phyloP scores from a whole-genome alignment of 345 rosid species.

The Acer saccharum region DNA sequence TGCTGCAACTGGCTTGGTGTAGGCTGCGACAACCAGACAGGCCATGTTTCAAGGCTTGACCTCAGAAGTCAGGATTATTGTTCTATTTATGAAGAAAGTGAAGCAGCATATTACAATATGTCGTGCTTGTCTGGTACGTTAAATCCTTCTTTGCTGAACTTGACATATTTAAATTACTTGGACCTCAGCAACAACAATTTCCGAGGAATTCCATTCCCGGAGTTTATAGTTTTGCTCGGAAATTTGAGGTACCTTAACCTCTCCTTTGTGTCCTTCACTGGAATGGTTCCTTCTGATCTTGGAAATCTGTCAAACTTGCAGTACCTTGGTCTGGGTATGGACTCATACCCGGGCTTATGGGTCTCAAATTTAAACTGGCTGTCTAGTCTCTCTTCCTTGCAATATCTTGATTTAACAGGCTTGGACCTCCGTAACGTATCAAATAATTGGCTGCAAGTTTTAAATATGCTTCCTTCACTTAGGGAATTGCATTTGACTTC shows the following conservation, averaged over 20 bases:
- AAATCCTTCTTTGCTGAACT: conserved; percentile 12
- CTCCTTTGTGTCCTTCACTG: not conserved
- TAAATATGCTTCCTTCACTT: conserved; percentile 33
- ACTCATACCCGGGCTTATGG: too few relatives aligned
- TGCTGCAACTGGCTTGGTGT: conserved; percentile 25
- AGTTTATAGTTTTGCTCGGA: not conserved
- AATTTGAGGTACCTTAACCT: not conserved
- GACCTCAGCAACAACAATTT: not conserved
- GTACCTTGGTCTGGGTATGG: not conserved
- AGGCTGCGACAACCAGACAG: conserved; percentile 16
- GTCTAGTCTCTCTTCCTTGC: not conserved
- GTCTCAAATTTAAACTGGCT: not conserved
- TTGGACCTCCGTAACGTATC: conserved; percentile 1
- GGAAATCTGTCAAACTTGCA: conserved; percentile 6
- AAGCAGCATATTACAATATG: not conserved
- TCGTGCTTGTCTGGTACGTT: not conserved
- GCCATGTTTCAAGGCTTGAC: conserved; percentile 1
- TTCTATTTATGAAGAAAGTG: not conserved
- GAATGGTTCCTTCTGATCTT: not conserved
- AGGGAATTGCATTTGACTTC: conserved; percentile 17
- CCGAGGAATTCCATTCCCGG: not conserved
- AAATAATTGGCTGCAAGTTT: conserved; percentile 22
- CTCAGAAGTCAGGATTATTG: not conserved
- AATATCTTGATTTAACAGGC: not conserved
- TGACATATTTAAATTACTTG: conserved; percentile 7